Percentiles rank a stretch among this genome's conserved stretches.
These are phyloP conservation scores for Pseudogymnoascus sp. DNA, from an alignment of 2,329 filamentous ascomycete species.

Conservation along the genomic window DNA sequence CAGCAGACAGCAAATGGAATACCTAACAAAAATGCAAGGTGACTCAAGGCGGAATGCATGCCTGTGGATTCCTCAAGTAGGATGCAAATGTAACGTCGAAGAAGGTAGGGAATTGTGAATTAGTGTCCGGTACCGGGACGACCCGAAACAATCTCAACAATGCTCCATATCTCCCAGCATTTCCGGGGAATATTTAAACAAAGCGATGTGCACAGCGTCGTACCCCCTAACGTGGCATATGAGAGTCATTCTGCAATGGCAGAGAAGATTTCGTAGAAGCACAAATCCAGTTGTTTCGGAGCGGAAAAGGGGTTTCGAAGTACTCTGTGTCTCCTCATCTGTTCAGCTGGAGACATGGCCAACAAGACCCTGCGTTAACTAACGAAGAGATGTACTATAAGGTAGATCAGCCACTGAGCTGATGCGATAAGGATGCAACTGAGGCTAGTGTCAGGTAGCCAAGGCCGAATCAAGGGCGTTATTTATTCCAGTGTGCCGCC, in stretches of 20 bases:
- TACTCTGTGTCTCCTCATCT: not conserved
- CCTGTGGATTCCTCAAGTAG: not conserved
- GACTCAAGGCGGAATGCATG: not conserved
- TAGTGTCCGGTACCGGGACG: conserved; percentile 4
- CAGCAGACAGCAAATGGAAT: not conserved
- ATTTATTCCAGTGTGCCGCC: not conserved
- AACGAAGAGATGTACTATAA: not conserved
- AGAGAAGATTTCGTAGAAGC: not conserved
- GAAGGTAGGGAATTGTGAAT: not conserved
- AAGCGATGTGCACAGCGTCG: not conserved
- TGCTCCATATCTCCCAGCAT: not conserved
- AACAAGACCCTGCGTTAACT: not conserved
- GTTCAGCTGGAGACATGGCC: not conserved
- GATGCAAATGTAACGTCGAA: not conserved
- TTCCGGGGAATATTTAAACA: not conserved
- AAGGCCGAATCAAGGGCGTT: not conserved
- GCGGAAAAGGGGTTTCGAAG: not conserved
- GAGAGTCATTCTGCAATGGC: not conserved
- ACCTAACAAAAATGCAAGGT: not conserved
- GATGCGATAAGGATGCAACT: not conserved
- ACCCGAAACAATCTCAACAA: not conserved
- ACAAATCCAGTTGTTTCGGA: not conserved
- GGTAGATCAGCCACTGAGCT: not conserved
- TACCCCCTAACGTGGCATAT: not conserved
- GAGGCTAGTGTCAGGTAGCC: not conserved